Base-by-base conservation (phyloP, 2,329 filamentous ascomycete genomes). In the Cercospora zeae-maydis region DNA sequence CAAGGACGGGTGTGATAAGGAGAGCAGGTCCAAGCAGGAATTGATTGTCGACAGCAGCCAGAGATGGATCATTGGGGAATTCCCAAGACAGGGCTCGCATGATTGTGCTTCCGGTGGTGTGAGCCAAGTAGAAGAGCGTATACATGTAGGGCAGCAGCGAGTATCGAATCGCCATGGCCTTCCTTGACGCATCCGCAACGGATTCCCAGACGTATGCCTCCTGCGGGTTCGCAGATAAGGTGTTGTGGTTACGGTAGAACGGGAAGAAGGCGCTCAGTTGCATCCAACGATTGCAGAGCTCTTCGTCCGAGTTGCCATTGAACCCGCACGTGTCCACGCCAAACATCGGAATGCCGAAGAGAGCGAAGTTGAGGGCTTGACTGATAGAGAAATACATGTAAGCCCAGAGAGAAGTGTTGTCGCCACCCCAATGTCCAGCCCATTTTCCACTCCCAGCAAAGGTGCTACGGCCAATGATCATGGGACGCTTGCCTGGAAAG, bases 381-480 rank as follows among this genome's bases (percentile, higher is more conserved):
- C 89, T 85, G 69, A 95, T 95, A 10, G 87, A 87, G 74, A 89
- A 87, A 75, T 84, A 89, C 84, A 93, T 89, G 73, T 87, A 89
- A 0, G 83, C 82, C 85, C 88, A 93, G 13, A 84, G 82, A 2
- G 87, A 88, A 16, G 92, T 93, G 66, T 75, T 75, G 74, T 93
- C 79, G 30, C 88, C 90, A 9, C 47, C 47, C 91, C 91, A 96
- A 75, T 95, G 91, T 1, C 90, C 91, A 1, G 90, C 88, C 78
- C 84, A 89, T 73, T 85, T 86, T 1, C 92, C 91, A 0, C 86
- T 86, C 2, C 91, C 91, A 9, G 90, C 83, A 71, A 93, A 95
- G 1, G 91, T 95, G 39, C 88, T 91, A 14, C 92, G 87, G 0
- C 89, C 90, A 70, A 96, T 92, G 72, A 96, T 89, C 76, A 96